phyloP scores from a whole-genome alignment of 2,329 filamentous ascomycete genomes.

The Paramyrothecium sp. region DNA sequence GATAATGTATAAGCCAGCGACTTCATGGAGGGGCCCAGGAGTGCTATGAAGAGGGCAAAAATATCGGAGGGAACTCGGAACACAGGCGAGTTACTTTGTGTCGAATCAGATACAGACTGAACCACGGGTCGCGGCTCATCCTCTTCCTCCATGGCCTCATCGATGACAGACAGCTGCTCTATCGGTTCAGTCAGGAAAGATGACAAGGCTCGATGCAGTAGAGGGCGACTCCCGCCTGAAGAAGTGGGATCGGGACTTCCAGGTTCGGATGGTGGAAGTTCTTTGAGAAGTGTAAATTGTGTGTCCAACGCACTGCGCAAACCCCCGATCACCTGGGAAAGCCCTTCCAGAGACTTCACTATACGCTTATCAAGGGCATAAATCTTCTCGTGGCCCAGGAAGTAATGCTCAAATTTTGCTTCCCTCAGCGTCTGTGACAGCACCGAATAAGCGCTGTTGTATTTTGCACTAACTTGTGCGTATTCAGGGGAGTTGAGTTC shows the following conservation, averaged over 20 bases:
- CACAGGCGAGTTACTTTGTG: constrained; percentile 26
- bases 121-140: constrained; percentile 35
- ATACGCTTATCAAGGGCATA: constrained; percentile 78
- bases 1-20: constrained; percentile 90
- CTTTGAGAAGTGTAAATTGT: constrained; percentile 80
- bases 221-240: constrained; percentile 21
- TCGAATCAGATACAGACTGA: constrained; percentile 25
- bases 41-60: constrained; percentile 84
- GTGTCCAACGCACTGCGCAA: constrained; percentile 85
- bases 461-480: constrained; percentile 57
- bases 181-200: constrained; percentile 35
- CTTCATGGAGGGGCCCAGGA: constrained; percentile 92
- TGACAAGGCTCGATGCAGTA: constrained; percentile 12
- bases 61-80: constrained; percentile 74
- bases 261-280: constrained; percentile 36
- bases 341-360: constrained; percentile 78
- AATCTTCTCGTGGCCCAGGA: constrained; percentile 74
- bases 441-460: constrained; percentile 64
- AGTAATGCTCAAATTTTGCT: constrained; percentile 85
- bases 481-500: constrained; percentile 70
- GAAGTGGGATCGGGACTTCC: constrained; percentile 19
- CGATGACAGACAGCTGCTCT: constrained; percentile 59
- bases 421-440: constrained; percentile 79
- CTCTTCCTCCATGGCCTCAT: constrained; percentile 61
- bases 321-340: constrained; percentile 87